A percentile compares a stretch with the other conserved stretches of the same genome.
Conservation (phyloP, 2,329 filamentous ascomycete genomes). For the Claviceps sorghi region DNA sequence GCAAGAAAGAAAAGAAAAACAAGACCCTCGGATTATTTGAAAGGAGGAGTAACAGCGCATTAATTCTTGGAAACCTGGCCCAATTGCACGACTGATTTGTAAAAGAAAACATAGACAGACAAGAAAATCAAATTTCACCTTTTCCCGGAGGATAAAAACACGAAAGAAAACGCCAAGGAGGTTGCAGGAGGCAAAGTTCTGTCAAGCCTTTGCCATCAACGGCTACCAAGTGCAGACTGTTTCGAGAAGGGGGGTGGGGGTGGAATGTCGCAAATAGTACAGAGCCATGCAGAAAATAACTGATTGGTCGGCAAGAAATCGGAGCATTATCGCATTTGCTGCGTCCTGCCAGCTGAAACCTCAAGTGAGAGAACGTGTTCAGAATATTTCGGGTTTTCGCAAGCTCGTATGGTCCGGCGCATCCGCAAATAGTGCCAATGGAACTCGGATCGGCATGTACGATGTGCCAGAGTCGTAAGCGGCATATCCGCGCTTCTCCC, state of each 20-base stretch:
- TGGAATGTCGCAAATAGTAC: background rate
- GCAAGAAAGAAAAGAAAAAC: no score
- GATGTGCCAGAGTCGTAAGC: slow-evolving; percentile 24
- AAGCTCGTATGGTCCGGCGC: background rate
- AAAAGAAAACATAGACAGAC: background rate
- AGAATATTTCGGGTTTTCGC: background rate
- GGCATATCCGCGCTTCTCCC: slow-evolving; percentile 20
- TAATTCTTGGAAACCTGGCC: background rate
- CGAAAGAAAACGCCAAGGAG: background rate
- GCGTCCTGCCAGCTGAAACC: background rate
- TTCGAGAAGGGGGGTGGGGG: background rate
- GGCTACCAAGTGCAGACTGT: slow-evolving; percentile 1
- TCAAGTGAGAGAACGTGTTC: background rate
- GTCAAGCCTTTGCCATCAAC: slow-evolving; percentile 3
- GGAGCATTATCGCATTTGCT: background rate
- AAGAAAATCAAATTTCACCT: background rate
- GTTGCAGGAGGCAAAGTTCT: slow-evolving; percentile 5
- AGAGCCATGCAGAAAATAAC: background rate
- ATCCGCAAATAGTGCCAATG: slow-evolving; percentile 1
- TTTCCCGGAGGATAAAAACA: background rate
- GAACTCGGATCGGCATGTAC: slow-evolving; percentile 16
- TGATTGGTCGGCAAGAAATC: background rate
- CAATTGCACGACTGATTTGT: background rate
- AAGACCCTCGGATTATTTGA: no score
- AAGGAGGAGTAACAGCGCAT: background rate